Percentiles rank a stretch among this genome's conserved stretches.
These are phyloP conservation scores for Podospora appendiculata DNA, from an alignment of 495 filamentous ascomycete species.

Conservation along the genomic window DNA sequence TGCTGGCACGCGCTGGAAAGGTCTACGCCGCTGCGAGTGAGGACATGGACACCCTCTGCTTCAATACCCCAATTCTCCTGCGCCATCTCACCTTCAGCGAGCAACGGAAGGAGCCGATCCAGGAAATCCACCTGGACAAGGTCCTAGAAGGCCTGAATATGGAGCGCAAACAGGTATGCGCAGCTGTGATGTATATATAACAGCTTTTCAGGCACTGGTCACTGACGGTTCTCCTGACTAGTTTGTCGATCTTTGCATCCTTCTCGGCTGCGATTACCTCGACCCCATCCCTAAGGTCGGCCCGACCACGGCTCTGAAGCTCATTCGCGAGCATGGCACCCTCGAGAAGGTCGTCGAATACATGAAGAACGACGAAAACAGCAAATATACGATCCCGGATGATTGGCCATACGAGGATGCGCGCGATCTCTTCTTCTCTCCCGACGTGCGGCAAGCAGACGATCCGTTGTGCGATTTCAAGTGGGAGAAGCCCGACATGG, in stretches of 20 bases:
- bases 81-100: constrained; percentile 94
- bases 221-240: constrained; percentile 17
- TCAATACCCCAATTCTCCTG: constrained; percentile 82
- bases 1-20: constrained; percentile 83
- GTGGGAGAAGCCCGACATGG: constrained; percentile 88
- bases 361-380: constrained; percentile 66
- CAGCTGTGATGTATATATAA: background rate
- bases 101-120: constrained; percentile 94
- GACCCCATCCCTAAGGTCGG: constrained; percentile 94
- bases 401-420: constrained; percentile 94
- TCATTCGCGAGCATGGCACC: constrained; percentile 82
- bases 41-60: constrained; percentile 99
- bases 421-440: constrained; percentile 80
- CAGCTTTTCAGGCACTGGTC: background rate
- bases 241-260: constrained; percentile 97
- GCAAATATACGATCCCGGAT: constrained; percentile 75
- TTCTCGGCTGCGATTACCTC: constrained; percentile 95
- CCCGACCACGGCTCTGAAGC: constrained; percentile 78
- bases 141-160: constrained; percentile 79
- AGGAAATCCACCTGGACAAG: constrained; percentile 81
- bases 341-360: constrained; percentile 79
- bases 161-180: constrained; percentile 68
- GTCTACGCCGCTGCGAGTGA: constrained; percentile 95
- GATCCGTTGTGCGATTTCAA: constrained; percentile 90
- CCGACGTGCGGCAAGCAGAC: constrained; percentile 80